Base-by-base conservation (phyloP, 805 yeast species). In the Kodamaea restingae region DNA sequence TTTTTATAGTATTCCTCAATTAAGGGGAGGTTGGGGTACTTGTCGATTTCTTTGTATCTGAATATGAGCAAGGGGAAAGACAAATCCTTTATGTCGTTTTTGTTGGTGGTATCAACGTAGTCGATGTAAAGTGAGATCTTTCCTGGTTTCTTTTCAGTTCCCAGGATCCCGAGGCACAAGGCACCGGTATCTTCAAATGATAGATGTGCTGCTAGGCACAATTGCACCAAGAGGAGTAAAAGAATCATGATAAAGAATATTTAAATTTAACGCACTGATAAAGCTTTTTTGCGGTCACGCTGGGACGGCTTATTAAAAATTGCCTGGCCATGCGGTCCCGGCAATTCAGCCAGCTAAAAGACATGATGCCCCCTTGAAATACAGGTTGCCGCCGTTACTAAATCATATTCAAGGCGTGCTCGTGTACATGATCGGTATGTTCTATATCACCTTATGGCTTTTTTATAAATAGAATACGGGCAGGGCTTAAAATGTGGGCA, bases 11-110 rank as follows among this genome's bases (percentile, higher is more conserved):
- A 58, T 27, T 38, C 39, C 10, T 45, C 44, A 10, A 49, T 31
- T 2, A 42, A 14, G 2, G 58, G 60, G 11, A 60, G 4, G 6
- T 47, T 43, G 7, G 51, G 34, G 37, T 54, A 51, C 21, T 57
- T 46, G 24, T 36, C 38, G 22, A 58, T 41, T 32, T 60, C 58
- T 4, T 46, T 39, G 39, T 54, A 52, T 34, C 49, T 54, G 42
- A 59, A 52, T 18, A 61, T 47, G 18, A 58, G 40, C 1, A 48
- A 44, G 7, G 66, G 64, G 32, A 58, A 32, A 29, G 51, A 46
- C 8, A 43, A 26, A 18, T 44, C 45, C 7, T 41, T 30, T 28
- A 35, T 14, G 11, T 25, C 28, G 18, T 35, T 21, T n/a, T 24
- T 18, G 22, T 44, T 43, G 10, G 35, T 37, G 29, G 36, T 22